Conservation (phyloP, 495 filamentous ascomycete species). For the Neurospora sp. region DNA sequence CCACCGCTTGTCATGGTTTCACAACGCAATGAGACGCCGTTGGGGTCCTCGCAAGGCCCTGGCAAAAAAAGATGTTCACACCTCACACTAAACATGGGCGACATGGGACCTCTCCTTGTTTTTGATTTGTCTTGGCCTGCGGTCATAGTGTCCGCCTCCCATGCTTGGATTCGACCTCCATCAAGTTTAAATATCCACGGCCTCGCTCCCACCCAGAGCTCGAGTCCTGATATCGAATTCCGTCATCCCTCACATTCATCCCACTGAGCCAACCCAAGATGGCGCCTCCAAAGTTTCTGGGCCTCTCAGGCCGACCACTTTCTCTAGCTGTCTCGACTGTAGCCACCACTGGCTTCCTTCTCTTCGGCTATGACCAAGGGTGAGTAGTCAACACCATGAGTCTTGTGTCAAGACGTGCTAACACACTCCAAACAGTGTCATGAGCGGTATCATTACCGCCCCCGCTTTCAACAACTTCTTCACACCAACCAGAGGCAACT, state of each 20-base stretch:
- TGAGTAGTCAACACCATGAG: conserved; percentile 8
- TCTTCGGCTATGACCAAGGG: conserved; percentile 63
- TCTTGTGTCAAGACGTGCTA: neutral
- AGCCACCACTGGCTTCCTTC: conserved; percentile 62
- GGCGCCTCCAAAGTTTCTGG: conserved; percentile 43
- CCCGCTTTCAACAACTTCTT: conserved; percentile 61
- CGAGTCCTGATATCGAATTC: neutral
- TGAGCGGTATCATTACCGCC: conserved; percentile 74
- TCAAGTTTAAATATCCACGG: neutral
- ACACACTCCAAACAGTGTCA: conserved; percentile 25
- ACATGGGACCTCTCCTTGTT: neutral
- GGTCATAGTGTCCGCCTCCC: neutral
- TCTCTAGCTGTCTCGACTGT: conserved; percentile 54
- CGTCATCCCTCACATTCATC: neutral
- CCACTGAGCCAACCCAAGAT: conserved; percentile 13
- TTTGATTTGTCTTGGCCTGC: neutral
- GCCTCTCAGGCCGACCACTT: conserved; percentile 54
- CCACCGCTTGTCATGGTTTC: neutral
- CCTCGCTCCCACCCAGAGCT: neutral
- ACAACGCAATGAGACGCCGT: neutral
- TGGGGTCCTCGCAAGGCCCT: neutral
- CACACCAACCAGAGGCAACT: conserved; percentile 50
- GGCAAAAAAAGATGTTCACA: neutral
- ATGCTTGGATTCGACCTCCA: neutral
- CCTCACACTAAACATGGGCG: neutral